Base-by-base conservation (phyloP, 2,329 filamentous ascomycete genomes). In the Sclerotinia subarctica region DNA sequence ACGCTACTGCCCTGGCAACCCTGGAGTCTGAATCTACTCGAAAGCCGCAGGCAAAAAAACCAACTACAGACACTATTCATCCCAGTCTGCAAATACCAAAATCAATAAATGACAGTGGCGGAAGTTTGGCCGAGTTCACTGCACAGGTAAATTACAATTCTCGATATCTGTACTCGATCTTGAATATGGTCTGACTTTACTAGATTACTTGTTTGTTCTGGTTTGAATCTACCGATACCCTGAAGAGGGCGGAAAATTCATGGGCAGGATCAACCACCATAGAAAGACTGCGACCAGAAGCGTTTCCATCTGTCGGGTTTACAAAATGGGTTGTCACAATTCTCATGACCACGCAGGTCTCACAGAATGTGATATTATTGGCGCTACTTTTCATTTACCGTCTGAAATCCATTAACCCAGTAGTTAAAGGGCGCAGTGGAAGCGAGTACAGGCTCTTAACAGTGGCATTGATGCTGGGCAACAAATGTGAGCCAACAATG, bases 191-290 rank as follows among this genome's bases (percentile, higher is more conserved):
- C 72, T 77, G 66, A 77, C 52, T 68, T 63, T 56, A 68, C 3
- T 75, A 97, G 92, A 92, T 98, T 79, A 96, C 94, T 17, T 97
- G 94, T 77, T 84, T 99, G 19, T 97, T 98, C 81, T 98, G 95
- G 94, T 98, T 98, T 77, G 94, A 98, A 79, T 91, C 90, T 21
- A 90, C 91, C 54, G 85, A 90, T n/a, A 90, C 90, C 29, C 82
- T 98, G 21, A 86, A 90, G 73, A 85, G 87, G 68, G 92, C 94
- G 49, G 90, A 94, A 77, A 79, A 79, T 77, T 81, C 71, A 72
- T 75, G 73, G 71, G 77, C 68, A 47, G 47, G 73, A 72, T 79
- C 82, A 51, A 51, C 38, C 10, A 72, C 81, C 47, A 77, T 86
- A 58, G 80, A 84, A 67, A 81, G 85, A 44, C 82, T 97, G 11